Evolutionary conservation across 2,329 filamentous ascomycete species (phyloP), one percentile per base, ranked within the genome.

Genomic region (Meredithiella fracta): DNA sequence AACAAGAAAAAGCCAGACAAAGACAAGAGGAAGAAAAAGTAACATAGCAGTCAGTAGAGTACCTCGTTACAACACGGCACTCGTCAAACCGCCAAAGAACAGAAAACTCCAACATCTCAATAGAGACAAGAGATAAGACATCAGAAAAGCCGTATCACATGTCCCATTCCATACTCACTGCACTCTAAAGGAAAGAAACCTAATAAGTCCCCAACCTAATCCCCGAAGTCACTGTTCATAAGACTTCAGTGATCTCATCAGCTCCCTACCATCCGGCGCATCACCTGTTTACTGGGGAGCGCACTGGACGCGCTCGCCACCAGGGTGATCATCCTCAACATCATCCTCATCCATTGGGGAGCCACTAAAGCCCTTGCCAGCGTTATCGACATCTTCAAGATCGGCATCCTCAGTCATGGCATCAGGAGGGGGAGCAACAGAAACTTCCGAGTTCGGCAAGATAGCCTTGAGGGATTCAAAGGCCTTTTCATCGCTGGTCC

Each of bases 321-420:
- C 83, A 14, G 80, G 76, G 60, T 86, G 82, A 20, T 83, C 84
- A 50, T 86, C 84, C 49, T 89, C 81, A 6, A 90, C 86, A 11
- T 90, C 86, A 38, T 61, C 60, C 42, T 90, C 85, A 1, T 87
- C 83, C 74, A 80, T 80, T 59, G 68, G 67, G 55, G 69, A 71
- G 49, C 71, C 73, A 59, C 81, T 82, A 61, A 85, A 83, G 47
- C 84, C 85, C 62, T 83, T 77, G 65, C 79, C 76, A 34, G 74
- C 69, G 64, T 76, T 79, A 44, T 96, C 91, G 44, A 94, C 75
- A 59, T 94, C 86, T 69, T 97, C 89, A 34, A 97, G 77, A 53
- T 85, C 80, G 63, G 83, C 94, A 63, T 87, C 84, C 65, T 98
- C 92, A 20, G 85, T 86, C 89, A 97, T 96, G 31, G 85, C 82